Conservation (phyloP, 23 red algal genomes). For the Gracilaria vermiculophylla region DNA sequence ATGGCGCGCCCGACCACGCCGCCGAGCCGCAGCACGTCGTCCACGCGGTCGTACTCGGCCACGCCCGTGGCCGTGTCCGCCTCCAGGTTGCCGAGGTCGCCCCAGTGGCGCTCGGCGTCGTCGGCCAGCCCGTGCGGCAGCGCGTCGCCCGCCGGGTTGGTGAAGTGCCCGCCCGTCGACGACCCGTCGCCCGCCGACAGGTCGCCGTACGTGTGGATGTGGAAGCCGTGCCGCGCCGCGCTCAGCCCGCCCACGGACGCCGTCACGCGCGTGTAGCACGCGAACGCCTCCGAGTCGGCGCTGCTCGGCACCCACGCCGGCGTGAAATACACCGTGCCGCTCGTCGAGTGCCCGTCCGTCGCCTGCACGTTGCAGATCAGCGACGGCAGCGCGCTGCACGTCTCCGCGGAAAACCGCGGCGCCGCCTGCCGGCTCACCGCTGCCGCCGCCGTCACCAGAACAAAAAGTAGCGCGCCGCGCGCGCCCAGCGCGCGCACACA, state of each 20-base stretch:
- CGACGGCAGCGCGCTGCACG: conserved; percentile 3
- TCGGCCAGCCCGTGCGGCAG: conserved; percentile 24
- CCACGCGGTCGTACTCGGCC: conserved; percentile 31
- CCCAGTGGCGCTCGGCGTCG: conserved; percentile 25
- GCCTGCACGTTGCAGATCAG: conserved; percentile 48
- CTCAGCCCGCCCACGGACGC: conserved; percentile 2
- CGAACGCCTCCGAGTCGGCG: conserved; percentile 1
- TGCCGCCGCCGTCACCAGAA: not conserved
- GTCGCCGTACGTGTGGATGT: conserved; percentile 68
- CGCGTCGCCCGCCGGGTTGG: conserved; percentile 45
- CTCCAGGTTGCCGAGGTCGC: conserved; percentile 64
- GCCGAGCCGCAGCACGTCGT: conserved; percentile 32
- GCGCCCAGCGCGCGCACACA: not conserved
- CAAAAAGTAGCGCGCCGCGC: not conserved
- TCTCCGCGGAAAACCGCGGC: not conserved
- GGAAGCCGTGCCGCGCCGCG: conserved; percentile 28
- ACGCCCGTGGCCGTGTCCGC: not conserved
- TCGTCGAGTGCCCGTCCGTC: not conserved
- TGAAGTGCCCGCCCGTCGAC: conserved; percentile 64
- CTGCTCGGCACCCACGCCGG: not conserved
- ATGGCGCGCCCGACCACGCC: conserved; percentile 41
- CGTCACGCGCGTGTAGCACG: conserved; percentile 20
- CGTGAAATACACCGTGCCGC: conserved; percentile 31
- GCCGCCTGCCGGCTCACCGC: not conserved
- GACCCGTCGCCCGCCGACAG: conserved; percentile 39